Conservation (phyloP, 805 yeast genomes). For the Peterozyma xylosa region DNA sequence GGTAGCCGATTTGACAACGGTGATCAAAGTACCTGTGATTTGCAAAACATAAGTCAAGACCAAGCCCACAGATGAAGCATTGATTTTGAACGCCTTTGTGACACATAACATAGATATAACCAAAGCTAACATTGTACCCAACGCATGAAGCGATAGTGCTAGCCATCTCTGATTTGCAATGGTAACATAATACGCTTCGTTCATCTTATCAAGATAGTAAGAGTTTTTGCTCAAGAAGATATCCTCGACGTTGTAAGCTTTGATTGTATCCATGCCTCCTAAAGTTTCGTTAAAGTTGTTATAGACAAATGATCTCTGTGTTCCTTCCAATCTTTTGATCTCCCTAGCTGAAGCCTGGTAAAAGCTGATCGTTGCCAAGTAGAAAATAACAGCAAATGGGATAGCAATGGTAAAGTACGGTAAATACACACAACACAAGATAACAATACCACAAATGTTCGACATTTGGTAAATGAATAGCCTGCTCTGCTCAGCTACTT, state of each 20-base stretch:
- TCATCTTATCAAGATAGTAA: constrained; percentile 27
- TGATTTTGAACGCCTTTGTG: constrained; percentile 41
- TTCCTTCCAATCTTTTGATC: constrained; percentile 42
- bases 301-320: constrained; percentile 42
- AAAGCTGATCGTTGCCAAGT: constrained; percentile 16
- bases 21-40: constrained; percentile 42
- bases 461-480: constrained; percentile 45
- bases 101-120: constrained; percentile 44
- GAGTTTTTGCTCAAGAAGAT: constrained; percentile 37
- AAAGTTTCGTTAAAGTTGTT: constrained; percentile 42
- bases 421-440: constrained; percentile 58
- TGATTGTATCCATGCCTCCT: constrained; percentile 40
- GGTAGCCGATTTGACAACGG: constrained; percentile 43
- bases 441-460: constrained; percentile 52
- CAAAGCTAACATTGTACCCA: constrained; percentile 41
- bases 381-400: constrained; percentile 39
- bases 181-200: constrained; percentile 45
- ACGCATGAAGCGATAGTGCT: constrained; percentile 39
- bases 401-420: constrained; percentile 69
- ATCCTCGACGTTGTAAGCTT: constrained; percentile 28
- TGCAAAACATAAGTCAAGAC: constrained; percentile 45
- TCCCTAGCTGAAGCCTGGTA: constrained; percentile 45
- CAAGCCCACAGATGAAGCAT: constrained; percentile 48
- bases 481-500: constrained; percentile 61
- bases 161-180: constrained; percentile 53